Evolutionary conservation across 345 rosid genomes (phyloP), one percentile per base, ranked within the genome.

Genomic region (Noccaea caerulescens): DNA sequence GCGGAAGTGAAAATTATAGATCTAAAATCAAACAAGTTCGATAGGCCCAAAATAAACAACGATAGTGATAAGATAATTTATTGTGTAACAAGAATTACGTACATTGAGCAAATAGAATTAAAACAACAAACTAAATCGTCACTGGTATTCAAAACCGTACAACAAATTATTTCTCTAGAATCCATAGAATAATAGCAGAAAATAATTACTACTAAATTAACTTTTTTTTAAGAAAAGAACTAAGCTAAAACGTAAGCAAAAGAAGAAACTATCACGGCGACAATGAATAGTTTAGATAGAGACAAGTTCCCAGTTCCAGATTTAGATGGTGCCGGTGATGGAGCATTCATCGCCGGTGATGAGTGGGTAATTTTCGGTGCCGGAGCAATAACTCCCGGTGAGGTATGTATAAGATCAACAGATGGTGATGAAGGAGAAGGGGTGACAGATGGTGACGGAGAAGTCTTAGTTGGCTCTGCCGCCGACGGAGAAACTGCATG

Each of bases 191-290:
- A 43, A 32, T 0, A 68, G 30, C 37, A 18, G n/a, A 45, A 58
- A 10, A 8, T 6, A 14, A 33, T 25, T 41, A 34, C 25, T 45
- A 57, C 37, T 57, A 36, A 69, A 34, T 2, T 3, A 56, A 56
- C 12, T 10, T 8, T 8, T 11, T 8, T 11, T 10, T 10, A 12
- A 5, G 8, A 8, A 16, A 27, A 56, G 9, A 9, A 14, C 67
- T 71, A 60, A 8, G 61, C 53, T 51, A 61, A 51, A 10, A 60
- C 11, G n/a, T 5, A 51, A 50, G 11, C 13, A 71, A 41, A 60
- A 39, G 75, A 71, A 50, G 60, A 50, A 30, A 51, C n/a, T 4
- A 51, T 39, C 34, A 30, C 8, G 57, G 6, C 41, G 0, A n/a
- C n/a, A 39, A 50, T 2, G 23, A 60, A 41, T n/a, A 39, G 34